Evolutionary conservation across 306 rosid species (phyloP).

Genomic region (Cucumis hystrix): DNA sequence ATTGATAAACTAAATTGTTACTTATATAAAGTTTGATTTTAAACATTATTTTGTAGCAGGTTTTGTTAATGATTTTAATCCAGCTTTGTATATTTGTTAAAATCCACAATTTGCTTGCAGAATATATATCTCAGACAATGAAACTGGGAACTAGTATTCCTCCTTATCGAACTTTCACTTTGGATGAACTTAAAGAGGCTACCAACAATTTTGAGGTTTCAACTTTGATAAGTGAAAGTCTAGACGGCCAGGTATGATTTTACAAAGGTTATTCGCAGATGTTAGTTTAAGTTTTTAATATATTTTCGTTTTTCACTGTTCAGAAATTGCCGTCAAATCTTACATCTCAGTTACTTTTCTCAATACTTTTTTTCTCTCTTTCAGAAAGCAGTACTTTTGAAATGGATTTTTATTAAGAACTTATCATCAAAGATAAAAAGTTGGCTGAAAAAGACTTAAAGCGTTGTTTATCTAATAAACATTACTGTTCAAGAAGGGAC

Average conservation of each 20-base stretch:
- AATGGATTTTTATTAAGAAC: background rate
- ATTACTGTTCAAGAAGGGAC: no score
- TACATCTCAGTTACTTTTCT: background rate
- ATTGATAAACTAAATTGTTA: no score
- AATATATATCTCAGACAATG: constrained; percentile 80
- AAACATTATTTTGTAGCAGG: background rate
- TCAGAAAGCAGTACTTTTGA: background rate
- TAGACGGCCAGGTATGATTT: constrained; percentile 50
- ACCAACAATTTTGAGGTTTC: constrained; percentile 67
- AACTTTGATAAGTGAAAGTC: constrained; percentile 43
- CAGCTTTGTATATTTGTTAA: background rate
- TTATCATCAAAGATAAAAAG: background rate
- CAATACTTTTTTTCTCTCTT: background rate
- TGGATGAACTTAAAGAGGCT: constrained; percentile 86
- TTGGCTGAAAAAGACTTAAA: background rate
- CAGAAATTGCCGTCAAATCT: background rate
- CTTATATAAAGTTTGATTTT: no score
- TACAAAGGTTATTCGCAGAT: background rate
- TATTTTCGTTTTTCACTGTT: background rate
- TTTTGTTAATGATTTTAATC: background rate
- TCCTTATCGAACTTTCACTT: constrained; percentile 67
- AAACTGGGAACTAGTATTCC: constrained; percentile 80
- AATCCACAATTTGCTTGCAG: constrained; percentile 22
- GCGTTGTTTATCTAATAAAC: no score
- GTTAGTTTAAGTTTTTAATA: background rate